phyloP scores from a whole-genome alignment of 1,139 yeast genomes.

The Blastobotrys aristatus region DNA sequence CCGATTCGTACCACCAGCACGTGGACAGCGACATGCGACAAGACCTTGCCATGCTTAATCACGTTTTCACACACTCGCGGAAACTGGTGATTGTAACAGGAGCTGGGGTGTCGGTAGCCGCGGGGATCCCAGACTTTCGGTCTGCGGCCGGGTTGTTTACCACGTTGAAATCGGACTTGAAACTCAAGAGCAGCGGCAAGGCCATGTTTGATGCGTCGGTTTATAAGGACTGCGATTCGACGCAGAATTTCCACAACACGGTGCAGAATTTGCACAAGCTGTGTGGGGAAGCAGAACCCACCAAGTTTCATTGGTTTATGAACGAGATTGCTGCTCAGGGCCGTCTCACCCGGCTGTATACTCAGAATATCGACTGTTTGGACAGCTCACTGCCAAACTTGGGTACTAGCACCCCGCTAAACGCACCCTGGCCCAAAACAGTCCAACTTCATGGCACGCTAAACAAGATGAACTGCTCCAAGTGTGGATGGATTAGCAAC shows the following conservation, averaged over 20 bases:
- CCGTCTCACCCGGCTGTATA: slow-evolving; percentile 61
- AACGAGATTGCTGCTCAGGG: slow-evolving; percentile 55
- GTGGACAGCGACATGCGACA: slow-evolving; percentile 16
- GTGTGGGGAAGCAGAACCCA: slow-evolving; percentile 58
- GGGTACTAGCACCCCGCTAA: slow-evolving; percentile 45
- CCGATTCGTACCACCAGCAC: neutral
- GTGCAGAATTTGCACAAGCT: slow-evolving; percentile 57
- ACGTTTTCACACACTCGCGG: slow-evolving; percentile 34
- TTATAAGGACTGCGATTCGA: slow-evolving; percentile 59
- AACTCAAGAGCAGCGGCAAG: slow-evolving; percentile 53
- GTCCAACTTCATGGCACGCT: slow-evolving; percentile 81
- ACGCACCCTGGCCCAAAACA: slow-evolving; percentile 46
- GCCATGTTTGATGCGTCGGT: slow-evolving; percentile 76
- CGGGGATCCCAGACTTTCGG: slow-evolving; percentile 88
- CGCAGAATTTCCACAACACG: slow-evolving; percentile 65
- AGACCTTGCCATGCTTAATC: slow-evolving; percentile 29
- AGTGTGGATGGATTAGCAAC: slow-evolving; percentile 52
- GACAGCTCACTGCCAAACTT: slow-evolving; percentile 44
- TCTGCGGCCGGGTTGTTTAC: slow-evolving; percentile 73
- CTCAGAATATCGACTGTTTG: slow-evolving; percentile 44
- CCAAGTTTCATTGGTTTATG: slow-evolving; percentile 65
- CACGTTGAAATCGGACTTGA: slow-evolving; percentile 44
- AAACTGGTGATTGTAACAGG: slow-evolving; percentile 53
- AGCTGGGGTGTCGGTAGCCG: slow-evolving; percentile 85
- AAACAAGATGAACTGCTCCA: slow-evolving; percentile 65